phyloP scores from a whole-genome alignment of 2,329 filamentous ascomycete species.

The Hymenoscyphus salicellus region DNA sequence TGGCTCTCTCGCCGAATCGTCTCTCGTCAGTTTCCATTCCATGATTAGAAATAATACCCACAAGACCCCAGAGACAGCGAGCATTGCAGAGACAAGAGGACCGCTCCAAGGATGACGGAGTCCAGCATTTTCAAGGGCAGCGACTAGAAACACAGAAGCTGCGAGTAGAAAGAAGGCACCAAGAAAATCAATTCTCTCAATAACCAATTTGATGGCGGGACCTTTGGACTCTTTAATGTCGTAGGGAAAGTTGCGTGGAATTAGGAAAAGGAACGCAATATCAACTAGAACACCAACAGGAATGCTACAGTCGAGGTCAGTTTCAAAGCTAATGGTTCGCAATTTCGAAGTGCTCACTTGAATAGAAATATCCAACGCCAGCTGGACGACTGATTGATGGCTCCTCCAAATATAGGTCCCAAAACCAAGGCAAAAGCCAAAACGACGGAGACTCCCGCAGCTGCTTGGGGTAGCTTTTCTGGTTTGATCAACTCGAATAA shows the following conservation, averaged over 20 bases:
- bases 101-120: slow-evolving; percentile 43
- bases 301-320: not conserved
- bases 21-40: slow-evolving; percentile 25
- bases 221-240: not conserved
- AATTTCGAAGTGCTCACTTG: not conserved
- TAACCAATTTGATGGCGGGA: not conserved
- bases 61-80: slow-evolving; percentile 26
- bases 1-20: slow-evolving; percentile 14
- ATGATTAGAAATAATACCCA: slow-evolving; percentile 37
- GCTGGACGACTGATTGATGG: not conserved
- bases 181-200: slow-evolving; percentile 14
- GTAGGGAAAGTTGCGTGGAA: not conserved
- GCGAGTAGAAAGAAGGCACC: slow-evolving; percentile 39
- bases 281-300: not conserved
- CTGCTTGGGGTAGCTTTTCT: not conserved
- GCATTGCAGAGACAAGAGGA: slow-evolving; percentile 38
- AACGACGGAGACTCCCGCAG: not conserved
- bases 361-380: slow-evolving; percentile 2
- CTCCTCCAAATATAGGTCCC: not conserved
- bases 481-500: not conserved
- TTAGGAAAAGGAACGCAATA: not conserved
- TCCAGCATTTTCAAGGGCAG: slow-evolving; percentile 46
- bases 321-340: not conserved
- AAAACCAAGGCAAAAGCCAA: not conserved
- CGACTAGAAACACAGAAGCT: slow-evolving; percentile 45